Conservation (phyloP, 2,329 filamentous ascomycete genomes). For the Phyllosticta capitalensis region DNA sequence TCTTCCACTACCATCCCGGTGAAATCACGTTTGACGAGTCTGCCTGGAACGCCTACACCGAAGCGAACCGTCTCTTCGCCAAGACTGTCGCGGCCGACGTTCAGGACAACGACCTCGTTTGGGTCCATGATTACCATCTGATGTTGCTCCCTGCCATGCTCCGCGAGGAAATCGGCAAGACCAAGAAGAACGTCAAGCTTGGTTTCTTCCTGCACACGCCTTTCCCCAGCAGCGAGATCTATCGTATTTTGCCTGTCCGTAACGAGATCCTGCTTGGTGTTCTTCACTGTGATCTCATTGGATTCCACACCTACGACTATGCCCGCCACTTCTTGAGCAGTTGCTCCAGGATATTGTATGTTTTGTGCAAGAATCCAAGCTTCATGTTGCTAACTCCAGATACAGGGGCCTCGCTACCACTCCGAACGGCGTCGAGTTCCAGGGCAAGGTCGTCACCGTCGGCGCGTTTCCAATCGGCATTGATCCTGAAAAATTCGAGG, state of each 20-base stretch:
- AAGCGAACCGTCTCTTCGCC: constrained; percentile 88
- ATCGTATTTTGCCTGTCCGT: constrained; percentile 85
- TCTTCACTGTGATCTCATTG: constrained; percentile 87
- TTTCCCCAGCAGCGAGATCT: constrained; percentile 94
- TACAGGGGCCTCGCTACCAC: constrained; percentile 61
- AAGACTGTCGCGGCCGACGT: constrained; percentile 79
- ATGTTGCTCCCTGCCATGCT: constrained; percentile 97
- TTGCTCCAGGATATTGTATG: constrained; percentile 83
- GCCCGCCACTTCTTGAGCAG: constrained; percentile 95
- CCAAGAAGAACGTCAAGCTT: constrained; percentile 88
- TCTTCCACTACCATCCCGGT: constrained; percentile 97
- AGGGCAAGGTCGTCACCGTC: constrained; percentile 79
- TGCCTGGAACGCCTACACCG: constrained; percentile 84
- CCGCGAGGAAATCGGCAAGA: constrained; percentile 72
- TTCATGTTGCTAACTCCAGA: constrained; percentile 11
- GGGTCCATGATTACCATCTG: constrained; percentile 97
- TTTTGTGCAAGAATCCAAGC: constrained; percentile 9
- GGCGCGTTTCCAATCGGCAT: constrained; percentile 97
- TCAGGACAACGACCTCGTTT: constrained; percentile 86
- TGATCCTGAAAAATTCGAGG: constrained; percentile 90
- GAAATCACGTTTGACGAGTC: constrained; percentile 97
- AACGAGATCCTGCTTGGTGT: constrained; percentile 81
- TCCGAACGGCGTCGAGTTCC: constrained; percentile 86
- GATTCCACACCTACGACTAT: constrained; percentile 98
- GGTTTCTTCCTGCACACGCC: constrained; percentile 97